Evolutionary conservation across 1,284 basidiomycete genomes (phyloP), one percentile per base, ranked within the genome.

Genomic region (Marasmius sp.): DNA sequence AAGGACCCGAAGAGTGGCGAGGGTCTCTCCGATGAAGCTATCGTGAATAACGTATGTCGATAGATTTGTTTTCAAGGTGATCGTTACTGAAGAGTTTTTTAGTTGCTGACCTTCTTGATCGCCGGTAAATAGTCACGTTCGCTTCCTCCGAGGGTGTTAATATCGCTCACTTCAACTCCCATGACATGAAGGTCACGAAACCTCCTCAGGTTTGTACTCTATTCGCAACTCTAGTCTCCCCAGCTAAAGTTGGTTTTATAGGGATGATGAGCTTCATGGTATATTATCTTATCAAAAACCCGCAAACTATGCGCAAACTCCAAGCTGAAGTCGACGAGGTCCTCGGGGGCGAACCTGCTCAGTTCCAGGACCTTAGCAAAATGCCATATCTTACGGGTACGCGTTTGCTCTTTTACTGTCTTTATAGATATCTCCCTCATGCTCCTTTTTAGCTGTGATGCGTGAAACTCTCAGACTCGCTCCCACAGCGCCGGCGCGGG

Each of bases 261-360:
- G 79, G 76, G 1, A 70, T 76, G 59, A 69, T 81, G 33, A 74
- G 74, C 0, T 81, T 81, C 65, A 65, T 70, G 14, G 68, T 77
- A 0, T 82, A 81, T 70, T 77, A 79, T 66, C 74, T 84, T 34
- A 72, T 83, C 60, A 79, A 79, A 65, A 75, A 78, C 61, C 81
- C 83, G 0, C 71, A 75, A n/a, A 71, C 72, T 0, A 72, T 81
- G 70, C 71, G 74, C 20, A 80, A 77, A 64, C 73, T 82, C 0
- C 77, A 79, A 34, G 75, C 75, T n/a, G 81, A 84, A 67, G 72
- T 83, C 36, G 82, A 83, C 65, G 65, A 70, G n/a, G 75, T 81
- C 3, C 68, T 81, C 37, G 78, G 79, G 6, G 73, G 74, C 33
- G 71, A 74, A 52, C 71, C 72, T 1, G 72, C 76, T 9, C 72